Conservation (phyloP, 1,284 basidiomycete species). For the Entoloma clypeatum region DNA sequence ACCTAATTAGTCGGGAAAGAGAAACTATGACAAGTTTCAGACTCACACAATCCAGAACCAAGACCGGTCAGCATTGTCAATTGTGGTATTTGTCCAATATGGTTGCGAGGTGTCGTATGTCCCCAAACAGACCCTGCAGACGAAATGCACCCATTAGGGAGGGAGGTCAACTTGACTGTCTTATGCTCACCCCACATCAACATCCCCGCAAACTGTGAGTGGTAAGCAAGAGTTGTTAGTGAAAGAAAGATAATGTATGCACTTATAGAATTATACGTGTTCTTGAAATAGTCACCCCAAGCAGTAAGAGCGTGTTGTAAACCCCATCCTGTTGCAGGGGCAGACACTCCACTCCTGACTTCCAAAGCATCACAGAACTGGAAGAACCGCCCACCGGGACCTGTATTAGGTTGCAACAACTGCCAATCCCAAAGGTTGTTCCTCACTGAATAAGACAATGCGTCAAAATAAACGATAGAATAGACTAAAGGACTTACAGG, state of each 20-base stretch:
- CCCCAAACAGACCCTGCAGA: constrained; percentile 53
- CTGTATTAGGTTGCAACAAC: constrained; percentile 43
- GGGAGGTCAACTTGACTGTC: neutral
- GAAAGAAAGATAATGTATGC: constrained; percentile 21
- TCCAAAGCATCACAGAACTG: constrained; percentile 72
- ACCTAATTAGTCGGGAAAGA: constrained; percentile 6
- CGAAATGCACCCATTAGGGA: neutral
- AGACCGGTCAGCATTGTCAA: constrained; percentile 51
- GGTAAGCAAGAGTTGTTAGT: constrained; percentile 2
- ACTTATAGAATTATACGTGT: constrained; percentile 40
- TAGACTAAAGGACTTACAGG: constrained; percentile 37
- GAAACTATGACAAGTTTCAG: neutral
- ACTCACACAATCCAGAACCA: constrained; percentile 62
- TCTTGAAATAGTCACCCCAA: constrained; percentile 57
- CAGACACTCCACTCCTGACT: constrained; percentile 56
- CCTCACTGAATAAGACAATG: constrained; percentile 34
- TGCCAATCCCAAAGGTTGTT: constrained; percentile 67
- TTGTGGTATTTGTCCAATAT: constrained; percentile 48
- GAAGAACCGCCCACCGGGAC: constrained; percentile 52
- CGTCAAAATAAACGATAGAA: neutral
- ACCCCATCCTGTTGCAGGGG: constrained; percentile 58
- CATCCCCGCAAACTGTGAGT: constrained; percentile 40
- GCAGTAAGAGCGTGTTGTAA: constrained; percentile 56
- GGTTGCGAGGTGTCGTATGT: constrained; percentile 47
- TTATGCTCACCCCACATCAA: constrained; percentile 38